Evolutionary conservation across 257 asterid species (phyloP).

Genomic region (Euphrasia confusa): DNA sequence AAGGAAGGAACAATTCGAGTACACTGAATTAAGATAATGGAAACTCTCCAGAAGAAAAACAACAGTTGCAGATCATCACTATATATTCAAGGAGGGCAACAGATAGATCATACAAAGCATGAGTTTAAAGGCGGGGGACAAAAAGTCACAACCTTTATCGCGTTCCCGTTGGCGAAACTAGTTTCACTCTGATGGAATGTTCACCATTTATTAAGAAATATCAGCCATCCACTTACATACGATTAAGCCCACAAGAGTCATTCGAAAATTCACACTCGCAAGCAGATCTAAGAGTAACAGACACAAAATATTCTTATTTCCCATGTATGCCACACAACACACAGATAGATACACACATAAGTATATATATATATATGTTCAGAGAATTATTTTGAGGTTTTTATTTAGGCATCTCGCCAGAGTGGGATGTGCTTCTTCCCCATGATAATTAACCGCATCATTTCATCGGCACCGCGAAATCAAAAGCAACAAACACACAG

Average conservation of each 20-base stretch:
- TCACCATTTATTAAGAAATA: neutral
- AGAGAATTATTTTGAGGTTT: neutral
- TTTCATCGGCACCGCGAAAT: neutral
- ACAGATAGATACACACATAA: conserved; percentile 5
- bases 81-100: conserved; percentile 8
- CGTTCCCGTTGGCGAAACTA: neutral
- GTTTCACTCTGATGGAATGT: conserved; percentile 15
- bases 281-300: neutral
- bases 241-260: neutral
- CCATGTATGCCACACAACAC: neutral
- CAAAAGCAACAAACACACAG: neutral
- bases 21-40: conserved; percentile 1
- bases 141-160: neutral
- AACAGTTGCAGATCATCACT: neutral
- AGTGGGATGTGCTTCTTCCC: conserved; percentile 3
- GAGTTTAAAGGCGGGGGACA: neutral
- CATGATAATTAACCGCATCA: conserved; percentile 10
- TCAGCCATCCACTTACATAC: conserved; percentile 1
- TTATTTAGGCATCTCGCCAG: neutral
- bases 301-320: neutral
- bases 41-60: neutral
- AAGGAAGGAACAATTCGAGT: conserved; percentile 3
- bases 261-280: neutral
- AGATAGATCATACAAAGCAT: neutral
- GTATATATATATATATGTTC: neutral